Evolutionary conservation across 371 early-diverging fungal species (phyloP).

Genomic region (Batrachochytrium dendrobatidis): DNA sequence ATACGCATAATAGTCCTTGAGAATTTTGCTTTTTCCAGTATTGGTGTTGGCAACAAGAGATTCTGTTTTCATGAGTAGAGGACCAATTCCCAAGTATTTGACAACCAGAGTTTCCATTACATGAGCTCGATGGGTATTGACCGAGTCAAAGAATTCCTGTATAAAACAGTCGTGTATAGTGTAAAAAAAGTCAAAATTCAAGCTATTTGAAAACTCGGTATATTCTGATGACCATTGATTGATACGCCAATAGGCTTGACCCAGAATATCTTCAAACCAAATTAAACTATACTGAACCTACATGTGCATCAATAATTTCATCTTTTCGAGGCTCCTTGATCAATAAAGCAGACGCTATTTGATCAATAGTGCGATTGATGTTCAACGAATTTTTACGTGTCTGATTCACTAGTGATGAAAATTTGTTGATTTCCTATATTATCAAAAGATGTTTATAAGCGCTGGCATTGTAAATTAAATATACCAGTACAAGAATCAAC

Average conservation of each 20-base stretch:
- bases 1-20: slow-evolving; percentile 47
- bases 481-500: background rate
- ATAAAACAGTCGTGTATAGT: background rate
- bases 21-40: slow-evolving; percentile 43
- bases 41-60: slow-evolving; percentile 52
- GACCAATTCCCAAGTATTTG: slow-evolving; percentile 50
- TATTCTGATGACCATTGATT: background rate
- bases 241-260: background rate
- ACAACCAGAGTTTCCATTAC: slow-evolving; percentile 38
- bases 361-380: slow-evolving; percentile 42
- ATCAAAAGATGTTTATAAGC: background rate
- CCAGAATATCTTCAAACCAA: background rate
- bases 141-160: slow-evolving; percentile 49
- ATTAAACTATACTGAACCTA: too few species aligned
- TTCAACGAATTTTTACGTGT: slow-evolving; percentile 50
- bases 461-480: background rate
- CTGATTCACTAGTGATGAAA: slow-evolving; percentile 50
- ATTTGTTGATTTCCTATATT: slow-evolving; percentile 45
- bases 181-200: background rate
- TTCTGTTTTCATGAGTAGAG: slow-evolving; percentile 53
- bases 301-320: slow-evolving; percentile 48
- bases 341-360: slow-evolving; percentile 38
- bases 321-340: slow-evolving; percentile 40
- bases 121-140: slow-evolving; percentile 36
- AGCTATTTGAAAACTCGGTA: background rate